A percentile compares a stretch with the other conserved stretches of the same genome.
These are phyloP conservation scores for Angomonas desouzai DNA, from an alignment of 208 protist species.

Conservation along the genomic window DNA sequence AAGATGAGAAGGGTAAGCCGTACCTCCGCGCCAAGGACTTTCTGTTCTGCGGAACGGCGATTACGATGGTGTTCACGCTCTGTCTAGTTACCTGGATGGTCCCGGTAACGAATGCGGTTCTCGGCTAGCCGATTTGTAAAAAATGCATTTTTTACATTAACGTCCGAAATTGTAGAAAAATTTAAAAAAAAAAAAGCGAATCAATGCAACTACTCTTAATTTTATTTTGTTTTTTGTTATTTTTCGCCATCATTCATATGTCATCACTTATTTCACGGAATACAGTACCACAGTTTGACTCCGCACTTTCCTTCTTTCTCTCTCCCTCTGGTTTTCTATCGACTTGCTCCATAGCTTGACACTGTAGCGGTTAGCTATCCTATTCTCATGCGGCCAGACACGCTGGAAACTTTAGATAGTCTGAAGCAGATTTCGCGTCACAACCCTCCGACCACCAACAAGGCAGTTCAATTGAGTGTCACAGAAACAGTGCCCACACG, in stretches of 20 bases:
- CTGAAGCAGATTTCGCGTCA: conserved; percentile 23
- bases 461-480: conserved; percentile 47
- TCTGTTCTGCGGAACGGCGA: conserved; percentile 70
- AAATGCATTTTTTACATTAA: too few relatives aligned
- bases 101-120: conserved; percentile 64
- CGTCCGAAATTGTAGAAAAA: background rate
- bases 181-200: background rate
- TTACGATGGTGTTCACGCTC: conserved; percentile 61
- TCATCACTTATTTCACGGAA: background rate
- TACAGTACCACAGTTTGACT: too few relatives aligned
- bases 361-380: conserved; percentile 1
- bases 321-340: conserved; percentile 6
- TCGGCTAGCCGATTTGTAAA: conserved; percentile 16
- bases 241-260: background rate
- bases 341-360: background rate
- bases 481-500: conserved; percentile 34
- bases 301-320: background rate
- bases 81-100: conserved; percentile 85
- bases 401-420: conserved; percentile 37
- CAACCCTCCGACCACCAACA: background rate
- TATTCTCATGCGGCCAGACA: background rate
- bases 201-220: background rate
- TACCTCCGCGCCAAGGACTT: conserved; percentile 91
- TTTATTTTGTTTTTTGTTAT: conserved; percentile 9
- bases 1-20: conserved; percentile 76